These are phyloP conservation scores for Corylus heterophylla DNA, from an alignment of 306 rosid species.

Conservation along the genomic window DNA sequence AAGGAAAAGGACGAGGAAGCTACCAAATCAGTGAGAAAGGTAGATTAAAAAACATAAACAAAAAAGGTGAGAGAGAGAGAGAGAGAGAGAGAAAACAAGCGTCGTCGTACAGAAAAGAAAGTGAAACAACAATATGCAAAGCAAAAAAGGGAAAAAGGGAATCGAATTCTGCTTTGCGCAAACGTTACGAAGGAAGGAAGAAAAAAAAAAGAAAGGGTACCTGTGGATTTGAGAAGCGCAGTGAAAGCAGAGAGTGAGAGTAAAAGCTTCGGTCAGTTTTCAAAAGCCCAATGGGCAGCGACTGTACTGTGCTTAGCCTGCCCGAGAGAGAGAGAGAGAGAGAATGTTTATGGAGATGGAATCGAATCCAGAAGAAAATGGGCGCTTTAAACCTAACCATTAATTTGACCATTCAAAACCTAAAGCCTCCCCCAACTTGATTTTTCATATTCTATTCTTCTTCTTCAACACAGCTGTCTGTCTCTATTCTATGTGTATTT, in stretches of 20 bases:
- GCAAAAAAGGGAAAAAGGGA: not conserved
- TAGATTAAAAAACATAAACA: too few species aligned
- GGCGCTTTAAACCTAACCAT: too few species aligned
- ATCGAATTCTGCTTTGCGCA: not conserved
- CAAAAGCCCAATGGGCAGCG: constrained; percentile 13
- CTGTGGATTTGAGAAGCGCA: not conserved
- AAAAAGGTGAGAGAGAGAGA: not conserved
- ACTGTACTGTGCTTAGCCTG: constrained; percentile 5
- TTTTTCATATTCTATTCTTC: too few species aligned
- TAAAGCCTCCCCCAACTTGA: too few species aligned
- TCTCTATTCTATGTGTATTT: too few species aligned
- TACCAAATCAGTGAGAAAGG: not conserved
- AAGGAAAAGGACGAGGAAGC: not conserved
- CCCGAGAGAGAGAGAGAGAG: not conserved
- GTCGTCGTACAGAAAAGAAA: not conserved
- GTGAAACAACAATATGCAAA: not conserved
- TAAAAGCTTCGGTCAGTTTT: constrained; percentile 3
- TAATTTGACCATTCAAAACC: too few species aligned
- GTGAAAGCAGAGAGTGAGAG: constrained; percentile 7
- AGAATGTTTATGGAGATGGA: too few species aligned
- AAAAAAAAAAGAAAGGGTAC: not conserved
- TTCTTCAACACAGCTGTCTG: too few species aligned
- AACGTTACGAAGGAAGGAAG: not conserved
- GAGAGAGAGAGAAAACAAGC: not conserved
- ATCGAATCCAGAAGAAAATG: too few species aligned